Conservation (phyloP, 1,139 yeast species). For the Candida freyschussii region DNA sequence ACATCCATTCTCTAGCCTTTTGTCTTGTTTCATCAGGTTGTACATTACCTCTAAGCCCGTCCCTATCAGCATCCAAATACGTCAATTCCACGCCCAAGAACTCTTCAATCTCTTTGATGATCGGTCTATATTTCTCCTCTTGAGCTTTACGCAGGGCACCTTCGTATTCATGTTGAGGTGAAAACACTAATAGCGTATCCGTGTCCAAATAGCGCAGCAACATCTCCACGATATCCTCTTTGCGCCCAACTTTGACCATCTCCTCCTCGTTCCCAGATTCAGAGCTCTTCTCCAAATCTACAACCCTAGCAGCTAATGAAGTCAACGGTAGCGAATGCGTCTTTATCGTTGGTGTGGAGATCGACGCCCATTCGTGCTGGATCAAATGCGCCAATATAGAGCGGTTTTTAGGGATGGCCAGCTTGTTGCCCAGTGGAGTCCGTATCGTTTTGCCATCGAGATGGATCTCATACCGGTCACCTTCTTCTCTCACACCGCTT, state of each 20-base stretch:
- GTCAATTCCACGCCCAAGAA: slow-evolving; percentile 44
- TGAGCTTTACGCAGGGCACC: slow-evolving; percentile 77
- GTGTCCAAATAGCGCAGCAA: slow-evolving; percentile 85
- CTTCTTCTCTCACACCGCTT: slow-evolving; percentile 45
- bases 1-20: slow-evolving; percentile 64
- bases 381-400: slow-evolving; percentile 66
- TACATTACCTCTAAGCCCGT: slow-evolving; percentile 74
- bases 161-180: slow-evolving; percentile 78
- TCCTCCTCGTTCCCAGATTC: slow-evolving; percentile 39
- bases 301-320: slow-evolving; percentile 78
- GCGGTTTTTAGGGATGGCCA: slow-evolving; percentile 60
- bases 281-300: slow-evolving; percentile 50
- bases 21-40: slow-evolving; percentile 59
- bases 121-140: slow-evolving; percentile 68
- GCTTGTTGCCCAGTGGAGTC: slow-evolving; percentile 76
- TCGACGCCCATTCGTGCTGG: slow-evolving; percentile 82
- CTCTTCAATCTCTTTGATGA: slow-evolving; percentile 61
- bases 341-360: slow-evolving; percentile 68
- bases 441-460: slow-evolving; percentile 73
- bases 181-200: slow-evolving; percentile 82
- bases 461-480: slow-evolving; percentile 38
- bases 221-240: slow-evolving; percentile 48
- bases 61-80: slow-evolving; percentile 71
- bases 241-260: slow-evolving; percentile 53
- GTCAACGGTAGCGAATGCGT: slow-evolving; percentile 84